Base-by-base conservation (phyloP, 2,329 filamentous ascomycete species). In the Colletotrichum sp. region DNA sequence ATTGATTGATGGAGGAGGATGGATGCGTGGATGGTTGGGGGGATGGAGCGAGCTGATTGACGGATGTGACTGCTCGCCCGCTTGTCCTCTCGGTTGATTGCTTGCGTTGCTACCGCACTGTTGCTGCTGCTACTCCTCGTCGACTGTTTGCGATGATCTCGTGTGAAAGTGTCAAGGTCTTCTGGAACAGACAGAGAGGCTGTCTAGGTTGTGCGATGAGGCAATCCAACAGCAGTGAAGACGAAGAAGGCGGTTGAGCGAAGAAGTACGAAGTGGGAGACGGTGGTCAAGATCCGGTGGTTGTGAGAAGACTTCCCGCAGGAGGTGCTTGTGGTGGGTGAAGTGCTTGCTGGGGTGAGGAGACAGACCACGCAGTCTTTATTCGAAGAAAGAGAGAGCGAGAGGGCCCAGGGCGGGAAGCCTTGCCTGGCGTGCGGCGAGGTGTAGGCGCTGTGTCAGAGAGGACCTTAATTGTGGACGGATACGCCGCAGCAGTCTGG, bases 281-380 rank as follows among this genome's bases (percentile, higher is more conserved):
- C 30, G 34, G 36, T 38, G 61, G 32, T 62, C 28, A 30, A 55
- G 36, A 18, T 26, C 24, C n/a, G 9, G 13, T 5, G 38, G 13
- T 10, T 26, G 30, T 24, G 56, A 36, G 38, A 52, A 52, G 30
- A n/a, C 26, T 66, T 56, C 32, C 32, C 34, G 55, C 10, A 18
- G 66, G 24, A 70, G 56, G 66, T 70, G 71, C 66, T 62, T 64
- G 18, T 18, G 62, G 21, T 64, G 28, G 43, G 52, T 12, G 34
- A 28, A 52, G 21, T 32, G 24, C 60, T 56, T 32, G 69, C 28
- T 32, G 65, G 62, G 56, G 48, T 38, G 70, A 70, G 30, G 56
- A 70, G 43, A 73, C 66, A 56, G 66, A 70, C 56, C 15, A 61
- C 66, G 71, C 71, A 64, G 56, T 66, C 66, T 64, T 70, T 73